phyloP scores from a whole-genome alignment of 179 eudicot genomes.

The Heliamphora pulchella region DNA sequence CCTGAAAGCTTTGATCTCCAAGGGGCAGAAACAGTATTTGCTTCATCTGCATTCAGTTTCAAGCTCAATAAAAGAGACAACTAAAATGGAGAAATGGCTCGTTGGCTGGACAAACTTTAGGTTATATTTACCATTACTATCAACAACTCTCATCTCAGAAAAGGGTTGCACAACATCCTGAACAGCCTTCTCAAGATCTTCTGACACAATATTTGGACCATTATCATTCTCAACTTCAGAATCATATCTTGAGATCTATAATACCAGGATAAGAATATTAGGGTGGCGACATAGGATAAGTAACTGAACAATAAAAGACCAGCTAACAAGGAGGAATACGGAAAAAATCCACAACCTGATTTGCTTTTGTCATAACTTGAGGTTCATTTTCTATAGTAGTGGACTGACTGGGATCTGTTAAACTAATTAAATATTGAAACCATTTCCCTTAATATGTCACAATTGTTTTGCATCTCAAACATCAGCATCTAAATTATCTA shows the following conservation, averaged over 20 bases:
- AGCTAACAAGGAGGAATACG: background rate
- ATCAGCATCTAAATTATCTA: background rate
- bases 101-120: background rate
- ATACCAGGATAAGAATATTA: slow-evolving; percentile 9
- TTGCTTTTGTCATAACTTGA: background rate
- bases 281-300: background rate
- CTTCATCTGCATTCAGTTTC: slow-evolving; percentile 36
- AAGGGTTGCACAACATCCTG: slow-evolving; percentile 57
- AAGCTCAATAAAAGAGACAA: background rate
- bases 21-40: slow-evolving; percentile 26
- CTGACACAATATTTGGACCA: slow-evolving; percentile 9
- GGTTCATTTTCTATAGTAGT: background rate
- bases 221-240: slow-evolving; percentile 54
- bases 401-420: background rate
- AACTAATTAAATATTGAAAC: background rate
- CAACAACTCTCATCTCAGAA: slow-evolving; percentile 44
- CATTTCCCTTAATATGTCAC: background rate
- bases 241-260: slow-evolving; percentile 51
- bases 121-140: slow-evolving; percentile 33
- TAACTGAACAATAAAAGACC: background rate
- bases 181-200: slow-evolving; percentile 39
- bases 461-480: background rate
- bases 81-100: background rate
- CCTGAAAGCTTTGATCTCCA: slow-evolving; percentile 69
- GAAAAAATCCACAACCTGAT: background rate